These are phyloP conservation scores for Sugiyamaella valdiviana DNA, from an alignment of 805 yeast genomes.

Conservation along the genomic window DNA sequence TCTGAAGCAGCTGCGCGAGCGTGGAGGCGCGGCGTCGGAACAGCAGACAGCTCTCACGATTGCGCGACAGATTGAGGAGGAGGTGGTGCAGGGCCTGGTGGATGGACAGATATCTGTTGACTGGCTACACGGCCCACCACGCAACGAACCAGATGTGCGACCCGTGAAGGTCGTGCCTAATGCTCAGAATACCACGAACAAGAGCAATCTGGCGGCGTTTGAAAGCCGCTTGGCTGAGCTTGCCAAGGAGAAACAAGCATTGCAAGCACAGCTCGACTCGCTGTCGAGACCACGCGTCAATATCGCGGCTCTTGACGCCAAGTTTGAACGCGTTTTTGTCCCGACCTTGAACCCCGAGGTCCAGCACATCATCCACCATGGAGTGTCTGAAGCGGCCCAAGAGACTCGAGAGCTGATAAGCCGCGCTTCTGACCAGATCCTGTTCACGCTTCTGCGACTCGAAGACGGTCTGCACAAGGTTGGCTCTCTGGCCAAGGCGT, in stretches of 20 bases:
- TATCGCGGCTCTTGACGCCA: slow-evolving; percentile 21
- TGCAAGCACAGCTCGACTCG: slow-evolving; percentile 32
- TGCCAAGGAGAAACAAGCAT: slow-evolving; percentile 41
- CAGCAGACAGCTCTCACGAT: slow-evolving; percentile 29
- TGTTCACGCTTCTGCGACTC: not conserved
- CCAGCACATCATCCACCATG: not conserved
- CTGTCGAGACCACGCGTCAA: slow-evolving; percentile 24
- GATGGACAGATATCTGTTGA: slow-evolving; percentile 57
- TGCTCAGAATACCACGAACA: slow-evolving; percentile 51
- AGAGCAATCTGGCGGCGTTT: slow-evolving; percentile 42
- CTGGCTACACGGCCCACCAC: slow-evolving; percentile 49
- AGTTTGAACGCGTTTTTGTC: slow-evolving; percentile 4
- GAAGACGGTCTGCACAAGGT: slow-evolving; percentile 23
- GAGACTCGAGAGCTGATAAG: not conserved
- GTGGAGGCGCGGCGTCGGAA: slow-evolving; percentile 21
- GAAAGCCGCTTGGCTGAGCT: slow-evolving; percentile 40
- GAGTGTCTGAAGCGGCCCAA: not conserved
- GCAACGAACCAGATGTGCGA: slow-evolving; percentile 26
- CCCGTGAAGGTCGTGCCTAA: slow-evolving; percentile 39
- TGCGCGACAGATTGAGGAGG: slow-evolving; percentile 61
- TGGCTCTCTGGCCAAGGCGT: slow-evolving; percentile 17
- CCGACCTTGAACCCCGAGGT: slow-evolving; percentile 4
- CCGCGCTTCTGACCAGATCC: not conserved
- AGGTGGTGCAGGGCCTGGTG: slow-evolving; percentile 50
- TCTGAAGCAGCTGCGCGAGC: slow-evolving; percentile 22